These are phyloP conservation scores for Syzygium grande DNA, from an alignment of 345 rosid genomes.

Conservation along the genomic window DNA sequence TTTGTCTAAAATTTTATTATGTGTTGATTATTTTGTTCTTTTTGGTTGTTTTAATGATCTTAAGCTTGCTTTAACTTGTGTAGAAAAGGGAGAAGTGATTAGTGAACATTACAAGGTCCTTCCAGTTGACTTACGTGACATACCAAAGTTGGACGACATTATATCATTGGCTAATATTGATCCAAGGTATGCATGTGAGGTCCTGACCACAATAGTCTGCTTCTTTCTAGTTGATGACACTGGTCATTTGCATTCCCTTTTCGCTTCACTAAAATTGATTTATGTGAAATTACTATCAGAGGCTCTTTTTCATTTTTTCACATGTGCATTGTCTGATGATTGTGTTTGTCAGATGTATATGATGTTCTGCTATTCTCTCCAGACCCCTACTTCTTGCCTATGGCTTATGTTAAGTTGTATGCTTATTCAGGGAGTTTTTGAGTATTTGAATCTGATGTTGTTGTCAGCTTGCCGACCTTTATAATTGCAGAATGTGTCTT, in stretches of 20 bases:
- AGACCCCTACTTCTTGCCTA: background rate
- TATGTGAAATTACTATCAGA: background rate
- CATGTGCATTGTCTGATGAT: background rate
- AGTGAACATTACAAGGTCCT: constrained; percentile 89
- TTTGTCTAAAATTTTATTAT: background rate
- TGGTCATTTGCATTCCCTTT: background rate
- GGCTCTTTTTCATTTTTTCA: background rate
- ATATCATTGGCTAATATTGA: constrained; percentile 71
- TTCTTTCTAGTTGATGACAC: background rate
- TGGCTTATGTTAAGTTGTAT: constrained; percentile 3
- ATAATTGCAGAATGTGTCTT: constrained; percentile 98
- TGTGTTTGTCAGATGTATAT: background rate
- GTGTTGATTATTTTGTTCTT: background rate
- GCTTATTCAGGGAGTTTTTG: constrained; percentile 8
- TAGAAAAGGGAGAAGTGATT: constrained; percentile 86
- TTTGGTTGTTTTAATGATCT: background rate
- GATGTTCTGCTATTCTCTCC: background rate
- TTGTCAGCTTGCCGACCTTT: constrained; percentile 95
- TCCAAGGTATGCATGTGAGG: constrained; percentile 47
- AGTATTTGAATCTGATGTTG: constrained; percentile 41
- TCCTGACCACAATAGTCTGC: background rate
- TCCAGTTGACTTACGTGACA: constrained; percentile 77
- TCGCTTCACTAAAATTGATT: background rate
- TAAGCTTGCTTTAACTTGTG: background rate
- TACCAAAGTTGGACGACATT: constrained; percentile 58